Evolutionary conservation across 163 green algal genomes (phyloP), one percentile per base, ranked within the genome.

Genomic region (Chlorella variabilis): DNA sequence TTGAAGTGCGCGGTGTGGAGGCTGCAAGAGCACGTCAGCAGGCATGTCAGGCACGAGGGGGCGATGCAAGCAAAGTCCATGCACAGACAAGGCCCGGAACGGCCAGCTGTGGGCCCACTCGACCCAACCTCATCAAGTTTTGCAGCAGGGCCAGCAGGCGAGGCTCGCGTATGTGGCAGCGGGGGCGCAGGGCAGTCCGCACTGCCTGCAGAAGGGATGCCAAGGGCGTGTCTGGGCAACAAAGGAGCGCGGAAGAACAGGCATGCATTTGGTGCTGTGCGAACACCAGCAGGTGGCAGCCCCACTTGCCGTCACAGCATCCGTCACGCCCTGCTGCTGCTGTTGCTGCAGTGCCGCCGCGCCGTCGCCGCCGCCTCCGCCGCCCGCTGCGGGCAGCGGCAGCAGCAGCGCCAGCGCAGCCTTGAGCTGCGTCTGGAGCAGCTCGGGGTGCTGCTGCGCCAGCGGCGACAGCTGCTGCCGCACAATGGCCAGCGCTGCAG

Each of bases 361-460:
- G 25, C 51, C 51, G 4, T 27, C 48, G 17, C 36, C 29, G 71
- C 51, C 29, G 36, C 27, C 54, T 4, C 66, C 38, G 3, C 4
- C 34, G 3, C 0, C 34, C 15, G 33, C 71, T 1, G 51, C 15
- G 6, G 56, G 73, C 54, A 41, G 54, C n/a, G 56, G 73, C 56
- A 80, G 73, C 73, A 70, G 54, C 73, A 58, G 38, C 15, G 56
- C 36, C 73, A 80, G 54, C 4, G 54, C 54, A 7, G 73, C 54
- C n/a, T 80, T 80, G 23, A 80, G 73, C 56, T 80, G 73, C n/a
- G 54, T 15, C 56, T 80, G 73, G 11, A 78, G 71, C 38, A 66
- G 70, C 18, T 42, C 49, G 0, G 73, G 56, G 11, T 80, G 38
- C 15, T 34, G 73, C 73, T 80, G 73, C 17, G 56, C 73, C 36